Conservation (phyloP, 2,329 filamentous ascomycete genomes). For the Exophiala bonariae region DNA sequence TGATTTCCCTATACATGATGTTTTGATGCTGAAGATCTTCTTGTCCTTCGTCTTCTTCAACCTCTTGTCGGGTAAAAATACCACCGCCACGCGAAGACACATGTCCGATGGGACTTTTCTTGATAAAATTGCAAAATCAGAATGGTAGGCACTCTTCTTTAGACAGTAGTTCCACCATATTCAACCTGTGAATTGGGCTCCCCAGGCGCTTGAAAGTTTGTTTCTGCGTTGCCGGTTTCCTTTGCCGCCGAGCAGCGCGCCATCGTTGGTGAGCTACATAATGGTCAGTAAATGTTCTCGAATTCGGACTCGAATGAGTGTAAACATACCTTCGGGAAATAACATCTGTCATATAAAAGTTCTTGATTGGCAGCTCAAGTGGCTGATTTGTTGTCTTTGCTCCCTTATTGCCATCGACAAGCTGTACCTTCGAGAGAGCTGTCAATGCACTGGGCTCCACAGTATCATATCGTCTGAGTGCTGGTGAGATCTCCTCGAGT, state of each 20-base stretch:
- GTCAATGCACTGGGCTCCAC: constrained; percentile 77
- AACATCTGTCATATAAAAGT: constrained; percentile 98
- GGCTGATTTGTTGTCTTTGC: constrained; percentile 69
- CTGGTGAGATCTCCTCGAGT: constrained; percentile 92
- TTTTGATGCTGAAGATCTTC: not conserved
- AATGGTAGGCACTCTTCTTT: too few relatives aligned
- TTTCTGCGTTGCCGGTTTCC: constrained; percentile 74
- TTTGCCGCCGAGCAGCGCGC: constrained; percentile 94
- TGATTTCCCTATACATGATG: constrained; percentile 1
- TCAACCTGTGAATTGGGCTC: constrained; percentile 44
- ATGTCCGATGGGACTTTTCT: too few relatives aligned
- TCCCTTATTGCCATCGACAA: constrained; percentile 96
- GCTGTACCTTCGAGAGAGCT: constrained; percentile 84
- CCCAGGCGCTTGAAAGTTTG: constrained; percentile 75
- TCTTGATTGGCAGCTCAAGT: constrained; percentile 82
- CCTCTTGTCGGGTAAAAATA: not conserved
- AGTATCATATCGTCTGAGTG: constrained; percentile 84
- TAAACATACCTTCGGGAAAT: constrained; percentile 85
- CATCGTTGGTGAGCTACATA: constrained; percentile 87
- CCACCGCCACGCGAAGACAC: too few relatives aligned
- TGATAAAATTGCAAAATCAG: not conserved
- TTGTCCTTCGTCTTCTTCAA: not conserved
- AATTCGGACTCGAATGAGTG: not conserved
- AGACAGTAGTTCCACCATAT: constrained; percentile 31
- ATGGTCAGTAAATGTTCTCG: not conserved